These are phyloP conservation scores for Stagonosporopsis cucurbitacearum DNA, from an alignment of 2,329 filamentous ascomycete species.

Conservation along the genomic window DNA sequence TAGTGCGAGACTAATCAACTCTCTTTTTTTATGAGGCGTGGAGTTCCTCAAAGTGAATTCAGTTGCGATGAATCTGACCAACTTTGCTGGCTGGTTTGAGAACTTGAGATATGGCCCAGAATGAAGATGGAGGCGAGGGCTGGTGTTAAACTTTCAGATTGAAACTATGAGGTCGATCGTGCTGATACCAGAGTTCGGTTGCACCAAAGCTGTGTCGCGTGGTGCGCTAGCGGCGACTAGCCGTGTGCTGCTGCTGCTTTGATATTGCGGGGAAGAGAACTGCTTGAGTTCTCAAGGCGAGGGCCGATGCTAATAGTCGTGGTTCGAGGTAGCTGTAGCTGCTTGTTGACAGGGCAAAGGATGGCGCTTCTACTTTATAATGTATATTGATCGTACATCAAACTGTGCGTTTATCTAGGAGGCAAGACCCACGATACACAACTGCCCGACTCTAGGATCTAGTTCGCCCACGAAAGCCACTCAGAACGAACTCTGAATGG, in stretches of 20 bases:
- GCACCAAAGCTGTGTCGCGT: constrained; percentile 8
- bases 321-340: background rate
- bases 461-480: constrained; percentile 26
- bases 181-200: constrained; percentile 8
- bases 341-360: background rate
- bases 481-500: constrained; percentile 29
- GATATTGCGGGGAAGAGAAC: constrained; percentile 15
- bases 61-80: background rate
- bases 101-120: background rate
- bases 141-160: background rate
- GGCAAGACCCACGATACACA: constrained; percentile 41
- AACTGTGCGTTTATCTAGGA: constrained; percentile 30
- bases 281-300: background rate
- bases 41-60: constrained; percentile 10
- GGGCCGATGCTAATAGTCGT: background rate
- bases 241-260: constrained; percentile 11
- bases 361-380: constrained; percentile 11
- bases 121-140: background rate
- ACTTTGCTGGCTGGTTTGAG: background rate
- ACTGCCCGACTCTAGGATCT: constrained; percentile 28
- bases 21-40: constrained; percentile 18
- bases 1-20: constrained; percentile 13
- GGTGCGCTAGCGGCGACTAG: constrained; percentile 17
- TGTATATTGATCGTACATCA: constrained; percentile 15
- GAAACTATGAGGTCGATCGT: background rate